A percentile compares a stretch with the other conserved stretches of the same genome.
Evolutionary conservation across 805 yeast genomes (phyloP).

Genomic region (Candida glaebosa): DNA sequence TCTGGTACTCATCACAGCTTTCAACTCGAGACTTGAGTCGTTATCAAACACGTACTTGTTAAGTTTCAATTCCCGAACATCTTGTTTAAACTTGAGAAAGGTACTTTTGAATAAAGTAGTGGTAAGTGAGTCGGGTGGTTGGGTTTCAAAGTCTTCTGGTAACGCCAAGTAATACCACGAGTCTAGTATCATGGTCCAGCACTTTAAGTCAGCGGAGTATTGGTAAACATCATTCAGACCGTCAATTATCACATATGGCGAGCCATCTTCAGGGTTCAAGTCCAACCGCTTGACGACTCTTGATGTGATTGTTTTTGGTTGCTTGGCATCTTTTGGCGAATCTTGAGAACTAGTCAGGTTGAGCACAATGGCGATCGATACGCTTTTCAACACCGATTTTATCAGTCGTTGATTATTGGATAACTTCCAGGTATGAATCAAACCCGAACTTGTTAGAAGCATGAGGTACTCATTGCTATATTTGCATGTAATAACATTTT

Average conservation of each 20-base stretch:
- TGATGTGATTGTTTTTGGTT: constrained; percentile 7
- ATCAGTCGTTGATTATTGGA: constrained; percentile 16
- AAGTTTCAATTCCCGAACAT: constrained; percentile 10
- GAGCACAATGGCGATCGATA: constrained; percentile 53
- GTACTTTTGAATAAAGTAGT: constrained; percentile 4
- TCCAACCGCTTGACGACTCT: constrained; percentile 26
- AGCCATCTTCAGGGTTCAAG: constrained; percentile 32
- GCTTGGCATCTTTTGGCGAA: constrained; percentile 6
- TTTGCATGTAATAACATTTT: constrained; percentile 36
- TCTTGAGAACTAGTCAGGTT: constrained; percentile 26
- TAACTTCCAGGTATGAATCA: constrained; percentile 51
- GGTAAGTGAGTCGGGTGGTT: not conserved
- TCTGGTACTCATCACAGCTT: constrained; percentile 14
- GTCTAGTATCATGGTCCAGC: constrained; percentile 50
- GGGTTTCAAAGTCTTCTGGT: constrained; percentile 2
- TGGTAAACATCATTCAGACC: constrained; percentile 33
- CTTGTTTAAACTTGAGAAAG: constrained; percentile 11
- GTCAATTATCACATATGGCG: constrained; percentile 40
- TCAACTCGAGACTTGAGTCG: constrained; percentile 10
- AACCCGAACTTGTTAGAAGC: constrained; percentile 49
- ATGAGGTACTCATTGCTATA: constrained; percentile 32
- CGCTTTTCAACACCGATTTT: constrained; percentile 33
- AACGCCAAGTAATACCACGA: constrained; percentile 31
- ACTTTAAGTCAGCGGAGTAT: constrained; percentile 38
- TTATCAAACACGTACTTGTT: constrained; percentile 11